A percentile compares a stretch with the other conserved stretches of the same genome.
Evolutionary conservation across 768 basidiomycete genomes (phyloP).

Genomic region (Macrocybe gigantea): DNA sequence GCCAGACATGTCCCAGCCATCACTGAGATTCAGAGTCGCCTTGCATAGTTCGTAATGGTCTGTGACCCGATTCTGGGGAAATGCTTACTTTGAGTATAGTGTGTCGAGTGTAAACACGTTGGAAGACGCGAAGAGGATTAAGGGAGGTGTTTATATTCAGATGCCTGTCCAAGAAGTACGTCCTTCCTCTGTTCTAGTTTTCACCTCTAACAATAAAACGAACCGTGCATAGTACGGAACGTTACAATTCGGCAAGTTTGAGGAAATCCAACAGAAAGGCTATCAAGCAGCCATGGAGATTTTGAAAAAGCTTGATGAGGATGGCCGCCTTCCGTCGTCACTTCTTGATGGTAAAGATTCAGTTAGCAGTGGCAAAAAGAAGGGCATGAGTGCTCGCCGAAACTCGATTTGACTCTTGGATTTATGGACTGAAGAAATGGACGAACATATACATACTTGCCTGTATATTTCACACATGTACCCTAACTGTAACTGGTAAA

Average conservation of each 20-base stretch:
- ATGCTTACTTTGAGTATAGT: constrained; percentile 33
- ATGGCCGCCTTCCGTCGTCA: constrained; percentile 77
- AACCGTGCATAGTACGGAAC: constrained; percentile 67
- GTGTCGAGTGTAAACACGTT: constrained; percentile 94
- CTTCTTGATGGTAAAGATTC: constrained; percentile 55
- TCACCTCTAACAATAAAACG: background rate
- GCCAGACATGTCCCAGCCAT: constrained; percentile 77
- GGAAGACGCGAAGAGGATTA: constrained; percentile 89
- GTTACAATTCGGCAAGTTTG: constrained; percentile 83
- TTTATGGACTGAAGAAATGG: background rate
- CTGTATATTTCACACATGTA: background rate
- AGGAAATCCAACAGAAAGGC: constrained; percentile 82
- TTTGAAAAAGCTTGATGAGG: constrained; percentile 73
- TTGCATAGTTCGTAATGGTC: constrained; percentile 78
- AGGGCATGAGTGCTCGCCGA: constrained; percentile 71
- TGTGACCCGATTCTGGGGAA: background rate
- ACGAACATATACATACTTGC: background rate
- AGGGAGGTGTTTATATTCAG: constrained; percentile 85
- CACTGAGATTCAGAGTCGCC: constrained; percentile 88
- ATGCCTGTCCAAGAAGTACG: constrained; percentile 92
- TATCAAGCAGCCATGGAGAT: constrained; percentile 67
- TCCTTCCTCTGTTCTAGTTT: background rate
- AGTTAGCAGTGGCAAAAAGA: constrained; percentile 44
- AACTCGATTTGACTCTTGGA: constrained; percentile 56
- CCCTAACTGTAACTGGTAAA: background rate